Evolutionary conservation across 1,139 yeast species (phyloP), one percentile per base, ranked within the genome.

Genomic region (Kodamaea anthophila): DNA sequence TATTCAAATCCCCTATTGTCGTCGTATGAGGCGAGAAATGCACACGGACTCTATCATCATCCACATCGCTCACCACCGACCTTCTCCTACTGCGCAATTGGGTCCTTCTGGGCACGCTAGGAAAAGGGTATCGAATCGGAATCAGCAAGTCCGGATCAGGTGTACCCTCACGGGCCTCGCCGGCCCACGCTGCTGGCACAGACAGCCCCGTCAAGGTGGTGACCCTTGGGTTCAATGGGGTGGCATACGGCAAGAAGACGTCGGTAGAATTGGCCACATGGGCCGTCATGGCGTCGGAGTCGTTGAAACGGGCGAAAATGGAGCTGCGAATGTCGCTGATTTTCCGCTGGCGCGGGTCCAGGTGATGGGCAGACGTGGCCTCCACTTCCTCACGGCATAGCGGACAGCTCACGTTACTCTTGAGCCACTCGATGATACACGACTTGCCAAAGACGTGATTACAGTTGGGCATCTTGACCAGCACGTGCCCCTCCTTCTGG

Each of bases 391-490:
- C 55, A n/a, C 72, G 49, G 35, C 72, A 65, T 27, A 65, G 48
- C 7, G 72, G 72, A 43, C 72, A 65, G 39, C 65, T 61, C 5
- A 60, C 67, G 39, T 62, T 58, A 23, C 47, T 45, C 37, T 56
- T 55, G 21, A 65, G 45, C 72, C 72, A 65, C 35, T 64, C 70
- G 4, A 62, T 47, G 15, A 65, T 60, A 41, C 72, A 65, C 7
- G 60, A 44, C 35, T 55, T 53, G 6, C 72, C 72, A 39, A 65
- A 65, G 0, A 63, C 42, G 40, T 65, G 72, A 9, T 54, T 51
- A 40, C 72, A 65, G 28, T 49, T 50, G 2, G 71, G 70, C 64
- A 65, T 63, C 28, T 54, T 51, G n/a, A 64, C 71, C 0, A 70
- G 63, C 1, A 50, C 41, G 39, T 65, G 72, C 5, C 55, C 54